Evolutionary conservation across 2,329 filamentous ascomycete genomes (phyloP).

Genomic region (Pseudocercospora eumusae): DNA sequence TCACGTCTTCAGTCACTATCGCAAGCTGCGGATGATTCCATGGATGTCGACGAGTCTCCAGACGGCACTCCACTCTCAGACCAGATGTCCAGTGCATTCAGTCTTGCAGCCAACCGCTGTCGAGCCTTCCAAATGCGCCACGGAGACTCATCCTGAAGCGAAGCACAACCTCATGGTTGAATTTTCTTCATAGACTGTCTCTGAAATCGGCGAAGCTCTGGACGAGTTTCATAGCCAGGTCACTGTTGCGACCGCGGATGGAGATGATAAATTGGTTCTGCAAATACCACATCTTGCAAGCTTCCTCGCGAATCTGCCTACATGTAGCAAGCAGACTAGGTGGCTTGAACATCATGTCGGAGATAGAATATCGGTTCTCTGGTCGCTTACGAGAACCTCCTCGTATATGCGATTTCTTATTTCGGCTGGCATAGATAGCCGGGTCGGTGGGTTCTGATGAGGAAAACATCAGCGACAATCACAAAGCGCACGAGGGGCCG

Average conservation of each 20-base stretch:
- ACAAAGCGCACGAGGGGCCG: background rate
- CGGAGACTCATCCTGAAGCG: background rate
- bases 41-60: no score
- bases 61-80: no score
- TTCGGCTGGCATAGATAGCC: background rate
- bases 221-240: background rate
- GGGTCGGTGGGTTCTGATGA: background rate
- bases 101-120: background rate
- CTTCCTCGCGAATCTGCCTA: background rate
- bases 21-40: no score
- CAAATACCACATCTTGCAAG: background rate
- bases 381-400: background rate
- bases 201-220: background rate
- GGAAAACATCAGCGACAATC: background rate
- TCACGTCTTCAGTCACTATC: no score
- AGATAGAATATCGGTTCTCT: background rate
- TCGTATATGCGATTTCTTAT: conserved; percentile 8
- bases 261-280: background rate
- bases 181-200: background rate
- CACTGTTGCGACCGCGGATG: background rate
- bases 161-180: background rate
- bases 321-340: background rate
- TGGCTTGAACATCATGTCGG: background rate
- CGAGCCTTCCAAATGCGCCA: background rate
- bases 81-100: background rate